These are phyloP conservation scores for Trichoderma virens DNA, from an alignment of 495 filamentous ascomycete genomes.

Conservation along the genomic window DNA sequence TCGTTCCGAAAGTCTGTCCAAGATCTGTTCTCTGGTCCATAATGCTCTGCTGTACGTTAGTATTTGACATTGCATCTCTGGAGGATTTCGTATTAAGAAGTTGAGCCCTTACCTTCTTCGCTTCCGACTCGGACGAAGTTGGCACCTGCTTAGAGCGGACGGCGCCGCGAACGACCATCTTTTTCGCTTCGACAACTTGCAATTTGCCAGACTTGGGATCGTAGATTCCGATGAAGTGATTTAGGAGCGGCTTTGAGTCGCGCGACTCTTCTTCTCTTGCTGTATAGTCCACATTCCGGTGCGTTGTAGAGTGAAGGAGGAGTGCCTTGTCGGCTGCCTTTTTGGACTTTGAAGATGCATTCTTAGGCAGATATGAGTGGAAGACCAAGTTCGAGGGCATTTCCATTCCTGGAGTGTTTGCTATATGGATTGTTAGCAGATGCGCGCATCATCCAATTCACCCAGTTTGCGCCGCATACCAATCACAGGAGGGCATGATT, in stretches of 20 bases:
- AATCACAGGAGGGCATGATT: conserved; percentile 57
- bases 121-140: conserved; percentile 25
- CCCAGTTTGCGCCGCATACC: conserved; percentile 34
- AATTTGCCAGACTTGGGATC: conserved; percentile 67
- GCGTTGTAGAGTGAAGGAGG: conserved; percentile 65
- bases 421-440: conserved; percentile 29
- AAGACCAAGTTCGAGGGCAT: conserved; percentile 49
- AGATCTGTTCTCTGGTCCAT: conserved; percentile 59
- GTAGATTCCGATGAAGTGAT: conserved; percentile 82
- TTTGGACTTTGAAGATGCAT: conserved; percentile 33
- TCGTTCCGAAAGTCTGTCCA: conserved; percentile 86
- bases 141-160: conserved; percentile 45
- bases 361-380: conserved; percentile 46
- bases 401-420: conserved; percentile 58
- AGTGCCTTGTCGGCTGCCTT: conserved; percentile 48
- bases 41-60: conserved; percentile 40
- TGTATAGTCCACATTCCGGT: conserved; percentile 72
- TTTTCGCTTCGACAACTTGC: conserved; percentile 66
- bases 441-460: not conserved
- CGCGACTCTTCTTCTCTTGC: conserved; percentile 64
- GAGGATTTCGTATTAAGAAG: conserved; percentile 28
- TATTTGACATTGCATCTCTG: not conserved
- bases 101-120: conserved; percentile 21
- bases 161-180: conserved; percentile 60
- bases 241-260: conserved; percentile 54